These are phyloP conservation scores for Cryphonectria parasitica DNA, from an alignment of 2,329 filamentous ascomycete species.

Conservation along the genomic window DNA sequence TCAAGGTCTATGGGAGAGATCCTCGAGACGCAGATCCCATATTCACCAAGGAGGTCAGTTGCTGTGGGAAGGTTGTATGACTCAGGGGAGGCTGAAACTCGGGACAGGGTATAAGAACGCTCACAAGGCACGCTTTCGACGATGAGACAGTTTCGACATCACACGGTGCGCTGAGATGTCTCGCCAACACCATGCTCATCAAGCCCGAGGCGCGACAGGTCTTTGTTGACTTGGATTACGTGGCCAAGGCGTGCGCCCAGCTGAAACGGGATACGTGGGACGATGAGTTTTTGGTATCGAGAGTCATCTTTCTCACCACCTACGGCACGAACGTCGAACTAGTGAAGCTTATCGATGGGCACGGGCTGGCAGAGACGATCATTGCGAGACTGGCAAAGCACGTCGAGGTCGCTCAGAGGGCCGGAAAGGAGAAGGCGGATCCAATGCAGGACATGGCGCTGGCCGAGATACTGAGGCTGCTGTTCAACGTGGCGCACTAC, in stretches of 20 bases:
- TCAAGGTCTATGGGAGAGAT: constrained; percentile 80
- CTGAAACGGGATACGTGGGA: constrained; percentile 76
- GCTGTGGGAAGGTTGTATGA: neutral
- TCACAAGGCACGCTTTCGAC: constrained; percentile 75
- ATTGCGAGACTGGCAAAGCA: constrained; percentile 73
- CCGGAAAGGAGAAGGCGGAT: constrained; percentile 42
- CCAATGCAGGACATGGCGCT: constrained; percentile 80
- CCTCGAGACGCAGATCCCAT: constrained; percentile 76
- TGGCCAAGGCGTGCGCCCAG: constrained; percentile 68
- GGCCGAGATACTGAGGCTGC: constrained; percentile 79
- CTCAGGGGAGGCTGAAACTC: constrained; percentile 12
- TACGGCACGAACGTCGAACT: constrained; percentile 76
- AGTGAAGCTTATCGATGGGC: constrained; percentile 64
- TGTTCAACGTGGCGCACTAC: constrained; percentile 86
- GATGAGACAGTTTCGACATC: constrained; percentile 65
- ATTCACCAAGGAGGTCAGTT: constrained; percentile 73
- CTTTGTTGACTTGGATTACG: constrained; percentile 72
- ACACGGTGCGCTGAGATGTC: constrained; percentile 76
- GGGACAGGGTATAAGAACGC: constrained; percentile 70
- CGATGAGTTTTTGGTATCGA: constrained; percentile 83
- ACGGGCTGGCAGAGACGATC: constrained; percentile 70
- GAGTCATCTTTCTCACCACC: constrained; percentile 79
- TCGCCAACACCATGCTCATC: constrained; percentile 84
- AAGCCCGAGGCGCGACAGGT: constrained; percentile 69
- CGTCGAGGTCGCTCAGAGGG: constrained; percentile 48